Evolutionary conservation across 2,329 filamentous ascomycete species (phyloP).

Genomic region (Aspergillus amoenus): DNA sequence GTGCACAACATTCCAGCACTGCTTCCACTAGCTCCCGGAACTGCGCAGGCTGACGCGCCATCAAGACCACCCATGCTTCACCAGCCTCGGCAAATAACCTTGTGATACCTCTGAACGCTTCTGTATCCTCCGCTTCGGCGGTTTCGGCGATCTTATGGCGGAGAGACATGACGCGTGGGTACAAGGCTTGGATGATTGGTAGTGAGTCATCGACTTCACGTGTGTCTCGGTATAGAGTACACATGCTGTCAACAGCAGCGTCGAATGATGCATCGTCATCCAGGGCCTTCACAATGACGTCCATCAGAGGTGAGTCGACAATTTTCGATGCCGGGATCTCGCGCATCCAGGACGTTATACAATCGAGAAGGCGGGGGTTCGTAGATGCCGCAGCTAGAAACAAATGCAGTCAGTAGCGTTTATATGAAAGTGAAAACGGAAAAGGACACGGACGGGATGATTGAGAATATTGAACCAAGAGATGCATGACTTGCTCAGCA

Average conservation of each 20-base stretch:
- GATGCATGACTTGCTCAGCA: constrained; percentile 77
- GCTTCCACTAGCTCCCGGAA: constrained; percentile 86
- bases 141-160: constrained; percentile 72
- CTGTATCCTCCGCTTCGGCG: constrained; percentile 77
- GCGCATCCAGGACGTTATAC: constrained; percentile 93
- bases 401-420: constrained; percentile 15
- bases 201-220: constrained; percentile 89
- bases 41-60: constrained; percentile 76
- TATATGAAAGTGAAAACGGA: neutral
- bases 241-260: constrained; percentile 87
- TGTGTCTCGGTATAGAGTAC: constrained; percentile 87
- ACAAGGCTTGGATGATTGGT: constrained; percentile 75
- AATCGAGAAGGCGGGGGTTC: constrained; percentile 89
- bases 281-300: constrained; percentile 75
- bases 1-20: constrained; percentile 84
- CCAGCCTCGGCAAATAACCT: constrained; percentile 90
- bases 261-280: constrained; percentile 76
- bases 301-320: constrained; percentile 80
- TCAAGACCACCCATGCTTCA: constrained; percentile 89
- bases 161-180: constrained; percentile 75
- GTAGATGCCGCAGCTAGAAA: constrained; percentile 65
- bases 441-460: constrained; percentile 67
- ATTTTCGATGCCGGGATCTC: constrained; percentile 84
- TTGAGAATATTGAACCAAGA: constrained; percentile 87
- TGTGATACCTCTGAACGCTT: constrained; percentile 84